Percentiles rank a stretch among this genome's conserved stretches.
Conservation (phyloP, 2,329 filamentous ascomycete genomes). For the Colletotrichum zoysiae region DNA sequence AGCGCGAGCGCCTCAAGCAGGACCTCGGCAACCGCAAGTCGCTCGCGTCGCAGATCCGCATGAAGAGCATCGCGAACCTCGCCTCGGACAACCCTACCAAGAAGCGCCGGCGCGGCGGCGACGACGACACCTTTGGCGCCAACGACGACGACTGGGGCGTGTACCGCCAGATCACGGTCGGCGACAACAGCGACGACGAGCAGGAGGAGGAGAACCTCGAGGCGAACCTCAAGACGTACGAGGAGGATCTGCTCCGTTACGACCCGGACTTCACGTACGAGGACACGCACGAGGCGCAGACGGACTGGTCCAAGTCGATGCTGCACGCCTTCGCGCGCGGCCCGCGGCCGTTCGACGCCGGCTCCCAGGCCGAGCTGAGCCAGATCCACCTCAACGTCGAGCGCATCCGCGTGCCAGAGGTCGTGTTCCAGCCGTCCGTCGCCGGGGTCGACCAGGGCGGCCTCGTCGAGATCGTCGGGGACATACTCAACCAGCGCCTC, state of each 20-base stretch:
- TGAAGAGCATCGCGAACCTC: constrained; percentile 97
- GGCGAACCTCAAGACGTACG: constrained; percentile 78
- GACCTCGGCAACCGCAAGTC: constrained; percentile 98
- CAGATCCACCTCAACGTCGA: constrained; percentile 98
- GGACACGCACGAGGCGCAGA: constrained; percentile 90
- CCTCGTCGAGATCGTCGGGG: constrained; percentile 89
- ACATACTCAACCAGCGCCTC: constrained; percentile 89
- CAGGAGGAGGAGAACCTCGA: constrained; percentile 92
- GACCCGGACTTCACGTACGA: constrained; percentile 93
- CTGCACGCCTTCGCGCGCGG: constrained; percentile 92
- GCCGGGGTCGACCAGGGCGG: constrained; percentile 94
- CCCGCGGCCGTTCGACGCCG: constrained; percentile 85
- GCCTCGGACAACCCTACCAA: constrained; percentile 89
- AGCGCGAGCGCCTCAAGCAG: constrained; percentile 91
- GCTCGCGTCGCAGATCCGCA: constrained; percentile 93
- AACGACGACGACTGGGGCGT: constrained; percentile 99
- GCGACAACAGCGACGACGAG: constrained; percentile 85
- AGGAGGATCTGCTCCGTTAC: constrained; percentile 86
- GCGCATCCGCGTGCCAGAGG: constrained; percentile 92
- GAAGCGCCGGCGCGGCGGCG: constrained; percentile 86
- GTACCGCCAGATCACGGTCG: constrained; percentile 91
- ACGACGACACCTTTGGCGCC: constrained; percentile 96
- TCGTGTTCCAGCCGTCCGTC: constrained; percentile 92
- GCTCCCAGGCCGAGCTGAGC: constrained; percentile 82
- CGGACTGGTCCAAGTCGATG: constrained; percentile 93